Percentiles rank a stretch among this genome's conserved stretches.
phyloP scores from a whole-genome alignment of 139 green algal genomes.

The Parachlorella kessleri region DNA sequence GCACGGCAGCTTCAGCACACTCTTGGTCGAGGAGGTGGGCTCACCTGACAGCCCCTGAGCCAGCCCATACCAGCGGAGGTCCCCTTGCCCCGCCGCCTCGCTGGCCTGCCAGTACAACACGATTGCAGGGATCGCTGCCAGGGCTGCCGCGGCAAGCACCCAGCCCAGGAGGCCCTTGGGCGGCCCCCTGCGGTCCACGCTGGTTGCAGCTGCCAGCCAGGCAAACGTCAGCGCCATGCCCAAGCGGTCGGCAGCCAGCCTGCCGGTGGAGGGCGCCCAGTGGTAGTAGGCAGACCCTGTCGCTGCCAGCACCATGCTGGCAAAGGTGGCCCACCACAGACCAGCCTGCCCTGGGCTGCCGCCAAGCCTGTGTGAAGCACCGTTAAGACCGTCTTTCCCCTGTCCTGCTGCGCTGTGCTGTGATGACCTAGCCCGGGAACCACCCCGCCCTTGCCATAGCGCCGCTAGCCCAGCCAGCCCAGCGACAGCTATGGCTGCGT shows the following conservation, averaged over 20 bases:
- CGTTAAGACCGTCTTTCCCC: no score
- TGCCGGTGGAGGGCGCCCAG: not conserved
- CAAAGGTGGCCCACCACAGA: not conserved
- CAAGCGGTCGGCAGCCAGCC: not conserved
- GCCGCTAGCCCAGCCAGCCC: not conserved
- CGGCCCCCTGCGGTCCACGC: no score
- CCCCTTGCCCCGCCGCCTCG: constrained; percentile 1
- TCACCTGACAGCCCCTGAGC: constrained; percentile 2
- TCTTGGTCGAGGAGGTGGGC: not conserved
- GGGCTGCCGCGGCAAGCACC: no score
- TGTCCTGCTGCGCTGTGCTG: no score
- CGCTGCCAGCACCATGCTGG: not conserved
- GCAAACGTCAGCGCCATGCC: not conserved
- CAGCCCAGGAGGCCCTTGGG: no score
- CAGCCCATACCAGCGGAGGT: constrained; percentile 7
- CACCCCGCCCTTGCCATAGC: not conserved
- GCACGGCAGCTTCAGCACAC: not conserved
- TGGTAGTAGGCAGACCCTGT: not conserved
- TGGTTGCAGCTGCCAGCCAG: no score
- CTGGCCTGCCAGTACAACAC: not conserved
- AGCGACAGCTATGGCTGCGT: not conserved
- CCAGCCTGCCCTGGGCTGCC: not conserved
- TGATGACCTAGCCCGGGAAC: no score
- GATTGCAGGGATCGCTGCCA: no score
- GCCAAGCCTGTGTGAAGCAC: no score